A percentile compares a stretch with the other conserved stretches of the same genome.
Evolutionary conservation across 805 yeast genomes (phyloP).

Genomic region (Lachancea meyersii): DNA sequence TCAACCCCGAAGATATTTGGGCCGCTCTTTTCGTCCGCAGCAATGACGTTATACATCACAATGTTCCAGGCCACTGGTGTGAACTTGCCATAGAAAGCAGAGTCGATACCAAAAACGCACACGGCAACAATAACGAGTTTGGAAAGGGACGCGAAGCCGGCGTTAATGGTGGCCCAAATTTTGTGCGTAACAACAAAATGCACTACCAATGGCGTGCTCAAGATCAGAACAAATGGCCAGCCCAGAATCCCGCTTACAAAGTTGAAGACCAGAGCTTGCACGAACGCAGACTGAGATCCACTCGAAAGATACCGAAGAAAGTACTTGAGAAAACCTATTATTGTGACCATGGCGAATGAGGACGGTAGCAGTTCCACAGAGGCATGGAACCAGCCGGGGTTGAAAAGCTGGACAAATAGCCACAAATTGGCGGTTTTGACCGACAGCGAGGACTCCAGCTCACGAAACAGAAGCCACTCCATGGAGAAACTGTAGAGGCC

Average conservation of each 20-base stretch:
- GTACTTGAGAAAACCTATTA: constrained; percentile 30
- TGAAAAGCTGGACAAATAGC: constrained; percentile 50
- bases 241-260: constrained; percentile 72
- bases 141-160: constrained; percentile 24
- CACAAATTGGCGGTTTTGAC: constrained; percentile 48
- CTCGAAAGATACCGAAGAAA: constrained; percentile 26
- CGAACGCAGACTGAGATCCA: constrained; percentile 19
- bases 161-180: constrained; percentile 23
- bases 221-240: constrained; percentile 80
- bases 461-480: constrained; percentile 41
- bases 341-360: constrained; percentile 56
- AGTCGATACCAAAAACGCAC: constrained; percentile 42
- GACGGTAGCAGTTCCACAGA: constrained; percentile 83
- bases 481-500: constrained; percentile 22
- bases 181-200: constrained; percentile 31
- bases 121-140: constrained; percentile 16
- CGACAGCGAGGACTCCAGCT: constrained; percentile 22
- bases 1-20: constrained; percentile 90
- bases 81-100: constrained; percentile 51
- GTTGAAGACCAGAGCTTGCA: constrained; percentile 25
- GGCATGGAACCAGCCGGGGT: constrained; percentile 87
- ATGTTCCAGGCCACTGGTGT: constrained; percentile 77
- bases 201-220: constrained; percentile 54
- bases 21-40: constrained; percentile 60
- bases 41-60: constrained; percentile 70